Percentiles rank a stretch among this genome's conserved stretches.
phyloP scores from a whole-genome alignment of 2,329 filamentous ascomycete genomes.

The Davidsoniella virescens region DNA sequence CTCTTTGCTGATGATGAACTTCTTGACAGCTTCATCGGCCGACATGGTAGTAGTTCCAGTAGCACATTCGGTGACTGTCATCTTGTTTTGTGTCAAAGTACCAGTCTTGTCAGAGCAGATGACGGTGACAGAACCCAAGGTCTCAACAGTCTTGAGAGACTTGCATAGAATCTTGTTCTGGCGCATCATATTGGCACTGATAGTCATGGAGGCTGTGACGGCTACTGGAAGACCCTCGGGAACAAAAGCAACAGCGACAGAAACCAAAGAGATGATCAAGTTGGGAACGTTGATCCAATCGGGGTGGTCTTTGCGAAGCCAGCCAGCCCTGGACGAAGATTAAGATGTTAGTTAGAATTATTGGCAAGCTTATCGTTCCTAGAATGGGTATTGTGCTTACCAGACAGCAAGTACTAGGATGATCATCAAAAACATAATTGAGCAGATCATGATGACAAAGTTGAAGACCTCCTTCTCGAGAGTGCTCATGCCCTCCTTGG shows the following conservation, averaged over 20 bases:
- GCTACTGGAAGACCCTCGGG: constrained; percentile 95
- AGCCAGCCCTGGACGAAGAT: constrained; percentile 52
- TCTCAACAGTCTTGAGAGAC: constrained; percentile 92
- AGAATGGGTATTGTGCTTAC: constrained; percentile 73
- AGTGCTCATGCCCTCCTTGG: constrained; percentile 93
- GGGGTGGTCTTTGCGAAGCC: constrained; percentile 91
- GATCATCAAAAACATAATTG: constrained; percentile 82
- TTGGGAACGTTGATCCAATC: constrained; percentile 98
- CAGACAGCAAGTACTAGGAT: constrained; percentile 92
- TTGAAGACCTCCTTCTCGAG: constrained; percentile 98
- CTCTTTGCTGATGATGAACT: constrained; percentile 52
- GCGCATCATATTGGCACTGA: constrained; percentile 96
- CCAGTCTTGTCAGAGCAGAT: constrained; percentile 99
- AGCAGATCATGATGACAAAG: constrained; percentile 62
- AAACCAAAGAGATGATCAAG: constrained; percentile 49
- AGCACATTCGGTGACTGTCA: constrained; percentile 92
- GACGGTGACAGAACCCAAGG: constrained; percentile 93
- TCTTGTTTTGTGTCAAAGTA: constrained; percentile 95
- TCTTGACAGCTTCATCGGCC: constrained; percentile 53
- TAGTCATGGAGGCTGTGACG: constrained; percentile 89
- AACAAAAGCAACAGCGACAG: constrained; percentile 91
- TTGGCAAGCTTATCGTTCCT: background rate
- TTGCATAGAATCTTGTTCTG: constrained; percentile 95
- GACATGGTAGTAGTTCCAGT: constrained; percentile 76
- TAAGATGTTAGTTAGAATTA: constrained; percentile 46